phyloP scores from a whole-genome alignment of 345 rosid genomes.

The Raphanus sativus region DNA sequence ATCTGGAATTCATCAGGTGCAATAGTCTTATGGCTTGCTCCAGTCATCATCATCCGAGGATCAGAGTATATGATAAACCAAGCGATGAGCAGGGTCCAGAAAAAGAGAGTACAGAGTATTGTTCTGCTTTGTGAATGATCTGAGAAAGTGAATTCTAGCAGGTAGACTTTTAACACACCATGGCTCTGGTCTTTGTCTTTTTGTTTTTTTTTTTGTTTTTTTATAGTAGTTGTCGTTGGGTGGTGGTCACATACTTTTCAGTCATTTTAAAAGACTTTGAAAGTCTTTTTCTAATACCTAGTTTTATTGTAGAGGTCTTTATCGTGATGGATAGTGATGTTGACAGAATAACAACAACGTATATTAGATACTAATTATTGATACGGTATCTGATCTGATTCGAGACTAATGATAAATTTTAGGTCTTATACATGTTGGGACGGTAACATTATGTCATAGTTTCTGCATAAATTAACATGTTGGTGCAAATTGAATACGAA shows the following conservation, averaged over 20 bases:
- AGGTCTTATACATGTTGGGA: not conserved
- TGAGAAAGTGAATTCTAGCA: not conserved
- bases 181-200: not conserved
- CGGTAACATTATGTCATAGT: not conserved
- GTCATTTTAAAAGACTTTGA: not conserved
- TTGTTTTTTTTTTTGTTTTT: not conserved
- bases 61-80: not conserved
- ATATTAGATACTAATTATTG: no score
- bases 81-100: not conserved
- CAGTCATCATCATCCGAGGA: constrained; percentile 45
- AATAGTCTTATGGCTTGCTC: constrained; percentile 33
- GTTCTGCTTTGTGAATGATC: not conserved
- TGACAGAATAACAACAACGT: not conserved
- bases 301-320: not conserved
- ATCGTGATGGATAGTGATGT: not conserved
- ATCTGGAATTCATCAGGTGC: constrained; percentile 46
- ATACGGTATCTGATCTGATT: no score
- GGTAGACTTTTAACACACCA: not conserved
- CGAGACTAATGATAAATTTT: not conserved
- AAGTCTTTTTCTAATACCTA: not conserved
- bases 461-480: not conserved
- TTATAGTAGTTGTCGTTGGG: not conserved
- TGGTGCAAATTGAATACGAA: not conserved
- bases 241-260: not conserved
- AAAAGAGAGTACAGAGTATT: not conserved